Evolutionary conservation across 108 stramenopile species (phyloP).

Genomic region (Nitzschia palea): DNA sequence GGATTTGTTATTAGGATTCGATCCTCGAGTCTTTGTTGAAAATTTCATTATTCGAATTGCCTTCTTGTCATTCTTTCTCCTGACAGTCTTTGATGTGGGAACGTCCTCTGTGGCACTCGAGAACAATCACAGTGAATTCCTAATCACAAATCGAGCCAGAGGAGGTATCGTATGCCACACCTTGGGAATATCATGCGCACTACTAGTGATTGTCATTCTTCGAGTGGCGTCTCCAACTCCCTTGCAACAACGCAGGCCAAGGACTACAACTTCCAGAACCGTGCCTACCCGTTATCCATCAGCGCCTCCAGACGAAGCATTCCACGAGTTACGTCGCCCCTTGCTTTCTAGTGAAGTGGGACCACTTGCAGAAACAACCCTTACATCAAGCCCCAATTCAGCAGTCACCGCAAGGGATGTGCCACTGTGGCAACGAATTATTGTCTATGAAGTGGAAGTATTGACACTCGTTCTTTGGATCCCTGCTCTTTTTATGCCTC

Average conservation of each 20-base stretch:
- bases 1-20: neutral
- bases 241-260: neutral
- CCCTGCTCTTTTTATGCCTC: conserved; percentile 42
- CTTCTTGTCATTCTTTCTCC: conserved; percentile 33
- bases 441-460: conserved; percentile 38
- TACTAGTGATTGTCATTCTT: conserved; percentile 24
- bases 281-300: neutral
- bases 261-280: neutral
- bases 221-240: conserved; percentile 10
- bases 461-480: conserved; percentile 32
- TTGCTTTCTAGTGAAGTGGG: neutral
- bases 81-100: conserved; percentile 35
- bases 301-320: conserved; percentile 9
- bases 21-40: conserved; percentile 28
- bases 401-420: too few species aligned
- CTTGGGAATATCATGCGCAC: conserved; percentile 31
- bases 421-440: conserved; percentile 26
- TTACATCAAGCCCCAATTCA: too few species aligned
- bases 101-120: conserved; percentile 26
- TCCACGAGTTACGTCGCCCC: neutral
- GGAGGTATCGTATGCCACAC: conserved; percentile 38
- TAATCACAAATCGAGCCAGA: conserved; percentile 20
- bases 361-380: too few species aligned
- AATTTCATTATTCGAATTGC: conserved; percentile 26
- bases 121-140: conserved; percentile 28